Evolutionary conservation across 441 rosid genomes (phyloP).

Genomic region (Biscutella auriculata): DNA sequence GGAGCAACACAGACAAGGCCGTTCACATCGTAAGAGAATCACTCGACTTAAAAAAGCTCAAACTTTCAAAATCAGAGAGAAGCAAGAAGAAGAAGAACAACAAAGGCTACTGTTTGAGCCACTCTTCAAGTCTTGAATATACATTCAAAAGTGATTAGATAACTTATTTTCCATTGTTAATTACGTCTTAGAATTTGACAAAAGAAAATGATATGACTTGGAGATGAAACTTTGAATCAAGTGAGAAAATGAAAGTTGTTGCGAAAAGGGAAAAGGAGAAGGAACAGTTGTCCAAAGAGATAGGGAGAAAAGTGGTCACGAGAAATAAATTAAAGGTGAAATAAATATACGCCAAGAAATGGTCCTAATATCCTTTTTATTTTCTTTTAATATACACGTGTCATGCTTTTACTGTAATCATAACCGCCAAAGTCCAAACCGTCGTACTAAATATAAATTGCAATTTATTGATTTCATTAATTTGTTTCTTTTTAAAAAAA

Average conservation of each 20-base stretch:
- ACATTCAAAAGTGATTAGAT: background rate
- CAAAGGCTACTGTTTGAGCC: background rate
- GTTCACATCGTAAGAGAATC: conserved; percentile 64
- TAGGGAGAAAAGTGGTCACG: conserved; percentile 12
- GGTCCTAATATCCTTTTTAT: conserved; percentile 1
- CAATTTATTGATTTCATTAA: too few species aligned
- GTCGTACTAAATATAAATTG: too few species aligned
- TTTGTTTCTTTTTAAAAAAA: too few species aligned
- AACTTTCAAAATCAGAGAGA: conserved; percentile 2
- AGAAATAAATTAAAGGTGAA: conserved; percentile 7
- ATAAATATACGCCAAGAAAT: background rate
- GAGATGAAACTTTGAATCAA: background rate
- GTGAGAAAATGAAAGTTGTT: background rate
- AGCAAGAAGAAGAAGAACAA: conserved; percentile 17
- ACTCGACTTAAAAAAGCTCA: conserved; percentile 35
- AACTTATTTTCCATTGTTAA: too few species aligned
- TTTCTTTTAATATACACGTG: background rate
- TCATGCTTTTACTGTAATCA: background rate
- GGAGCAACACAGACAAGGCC: conserved; percentile 80
- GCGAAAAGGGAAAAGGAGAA: background rate
- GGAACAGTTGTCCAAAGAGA: conserved; percentile 15
- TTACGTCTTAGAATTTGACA: too few species aligned
- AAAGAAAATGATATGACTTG: too few species aligned
- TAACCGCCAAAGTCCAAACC: too few species aligned
- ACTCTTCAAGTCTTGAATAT: too few species aligned